Base-by-base conservation (phyloP, 2,329 filamentous ascomycete species). In the Aspergillus oerlinghausenensis region DNA sequence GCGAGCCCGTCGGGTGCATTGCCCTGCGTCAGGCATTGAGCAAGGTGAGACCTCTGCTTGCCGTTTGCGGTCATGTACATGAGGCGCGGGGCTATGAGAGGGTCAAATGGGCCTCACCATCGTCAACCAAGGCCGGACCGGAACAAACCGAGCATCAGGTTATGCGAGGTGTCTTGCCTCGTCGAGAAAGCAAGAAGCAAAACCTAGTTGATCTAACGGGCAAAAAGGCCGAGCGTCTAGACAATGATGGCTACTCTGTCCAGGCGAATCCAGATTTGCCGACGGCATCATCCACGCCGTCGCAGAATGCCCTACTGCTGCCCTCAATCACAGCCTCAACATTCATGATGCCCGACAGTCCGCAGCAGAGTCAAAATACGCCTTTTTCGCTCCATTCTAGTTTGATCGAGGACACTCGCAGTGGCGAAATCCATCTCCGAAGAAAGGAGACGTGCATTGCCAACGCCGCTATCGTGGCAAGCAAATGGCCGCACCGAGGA, bases 401-500 rank as follows among this genome's bases (percentile, higher is more conserved):
- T 32, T 38, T 6, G 14, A 28, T 38, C 51, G 55, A 38, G 49
- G 40, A 23, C 21, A 54, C 38, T 49, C 49, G 17, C 21, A 49
- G 26, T 23, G 49, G 55, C 26, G 32, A 26, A 9, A 35, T 51
- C 55, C 59, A 50, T 59, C 49, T 54, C 35, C 55, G 78, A 49
- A 79, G 84, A 63, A 77, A 69, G 58, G 88, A 93, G 75, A 94
- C 89, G 1, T 92, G 86, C 68, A 77, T 95, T 53, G 82, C 94
- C 63, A 95, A 96, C 74, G 89, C 89, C 28, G 86, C 90, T 21
- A 86, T 92, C 60, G 82, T 88, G 79, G 85, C 84, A 47, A 85
- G 80, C 23, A 86, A 82, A 59, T 87, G 84, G 73, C 87, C 87
- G 51, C 85, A 88, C 60, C 65, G 56, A 32, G 78, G 74, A 1